Percentiles rank a stretch among this genome's conserved stretches.
These are phyloP conservation scores for Aegilops bicornis DNA, from an alignment of 176 grass and related monocot genomes.

Conservation along the genomic window DNA sequence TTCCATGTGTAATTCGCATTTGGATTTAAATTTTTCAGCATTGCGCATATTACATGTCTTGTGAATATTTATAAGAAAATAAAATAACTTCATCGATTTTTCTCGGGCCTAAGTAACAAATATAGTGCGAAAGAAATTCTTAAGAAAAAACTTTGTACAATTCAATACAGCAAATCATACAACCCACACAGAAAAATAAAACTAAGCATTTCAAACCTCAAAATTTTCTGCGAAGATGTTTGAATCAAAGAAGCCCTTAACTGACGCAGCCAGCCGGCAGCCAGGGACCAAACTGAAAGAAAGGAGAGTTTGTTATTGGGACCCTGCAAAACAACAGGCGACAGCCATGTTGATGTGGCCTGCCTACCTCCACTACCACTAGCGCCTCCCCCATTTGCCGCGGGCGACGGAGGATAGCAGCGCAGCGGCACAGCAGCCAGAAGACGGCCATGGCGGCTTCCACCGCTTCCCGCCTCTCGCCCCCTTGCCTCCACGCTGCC, in stretches of 20 bases:
- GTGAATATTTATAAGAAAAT: too few relatives aligned
- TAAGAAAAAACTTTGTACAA: too few relatives aligned
- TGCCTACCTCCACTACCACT: conserved; percentile 28
- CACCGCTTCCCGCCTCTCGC: conserved; percentile 33
- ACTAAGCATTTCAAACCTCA: background rate
- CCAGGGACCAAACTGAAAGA: background rate
- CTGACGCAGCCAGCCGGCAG: background rate
- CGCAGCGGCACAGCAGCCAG: background rate
- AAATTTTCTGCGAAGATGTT: background rate
- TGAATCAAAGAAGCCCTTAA: background rate
- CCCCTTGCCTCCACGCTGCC: background rate
- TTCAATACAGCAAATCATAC: too few relatives aligned
- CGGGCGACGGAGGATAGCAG: conserved; percentile 32
- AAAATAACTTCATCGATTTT: too few relatives aligned
- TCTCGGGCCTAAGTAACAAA: too few relatives aligned
- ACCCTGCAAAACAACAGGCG: background rate
- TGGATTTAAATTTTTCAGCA: too few relatives aligned
- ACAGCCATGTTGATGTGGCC: conserved; percentile 26
- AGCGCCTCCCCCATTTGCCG: conserved; percentile 11
- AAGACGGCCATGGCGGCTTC: conserved; percentile 35
- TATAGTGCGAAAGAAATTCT: too few relatives aligned
- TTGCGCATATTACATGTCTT: too few relatives aligned
- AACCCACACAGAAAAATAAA: too few relatives aligned
- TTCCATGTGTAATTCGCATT: too few relatives aligned
- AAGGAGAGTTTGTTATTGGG: background rate